Evolutionary conservation across 768 basidiomycete genomes (phyloP), one percentile per base, ranked within the genome.

Genomic region (Amanita inopinata): DNA sequence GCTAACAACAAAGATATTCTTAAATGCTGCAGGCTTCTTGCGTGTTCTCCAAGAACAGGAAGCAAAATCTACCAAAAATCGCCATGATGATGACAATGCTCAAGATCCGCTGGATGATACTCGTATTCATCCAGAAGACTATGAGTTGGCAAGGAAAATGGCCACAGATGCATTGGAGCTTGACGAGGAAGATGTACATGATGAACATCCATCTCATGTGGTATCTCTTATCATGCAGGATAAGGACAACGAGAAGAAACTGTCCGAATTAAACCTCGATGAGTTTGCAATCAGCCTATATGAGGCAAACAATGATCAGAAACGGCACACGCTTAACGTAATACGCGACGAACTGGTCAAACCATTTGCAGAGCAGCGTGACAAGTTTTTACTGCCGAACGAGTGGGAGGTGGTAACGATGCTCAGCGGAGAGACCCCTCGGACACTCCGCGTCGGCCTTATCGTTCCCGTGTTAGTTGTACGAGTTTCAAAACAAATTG

Each of bases 141-240:
- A 98, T 56, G 93, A 97, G 51, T 72, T 98, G 28, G 94, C 96
- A 3, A 81, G 90, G 25, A 97, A 98, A 68, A 96, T 99, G 92
- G 94, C 94, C 27, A 87, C 89, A 14, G 92, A 97, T 61, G 91
- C 94, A 3, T 73, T 98, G 10, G 96, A 97, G 56, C 73, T 90
- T n/a, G 96, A 99, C 51, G 92, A 94, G 54, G 96, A 98, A 59
- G 96, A 99, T 63, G 73, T 91, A 24, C 86, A 87, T 43, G 88
- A 89, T 50, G 80, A 86, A 53, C 87, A 94, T 57, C 87, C 92
- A 19, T 98, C 96, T 1, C 80, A 84, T 51, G 83, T 88, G 5
- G 90, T 99, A 33, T 74, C 76, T 10, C 63, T 80, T 34, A 82
- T 99, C 57, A 89, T 96, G 81, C 70, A 77, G 31, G 89, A 94